Evolutionary conservation across 2,329 filamentous ascomycete species (phyloP), one percentile per base, ranked within the genome.

Genomic region (Penicillium sp.): DNA sequence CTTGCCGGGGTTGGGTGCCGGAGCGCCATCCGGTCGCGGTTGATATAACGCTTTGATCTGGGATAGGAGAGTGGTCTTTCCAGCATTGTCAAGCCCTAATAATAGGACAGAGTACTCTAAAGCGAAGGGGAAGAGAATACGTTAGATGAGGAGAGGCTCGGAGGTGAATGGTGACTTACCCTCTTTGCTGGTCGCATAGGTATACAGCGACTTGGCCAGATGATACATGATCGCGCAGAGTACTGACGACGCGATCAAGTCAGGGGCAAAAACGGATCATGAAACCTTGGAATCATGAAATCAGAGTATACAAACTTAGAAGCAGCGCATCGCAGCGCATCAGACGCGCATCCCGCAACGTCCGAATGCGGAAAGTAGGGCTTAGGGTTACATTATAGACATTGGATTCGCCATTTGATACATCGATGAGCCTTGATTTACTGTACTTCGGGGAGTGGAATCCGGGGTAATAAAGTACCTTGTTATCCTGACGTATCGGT

Each of bases 11-110:
- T 87, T 68, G 73, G 80, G 63, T 20, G 66, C 43, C 75, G 68
- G 53, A 57, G 70, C 58, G 44, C 66, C 66, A 38, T 70, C 68
- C 18, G 67, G 48, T 43, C 65, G 65, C 16, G 69, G 68, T 39
- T 70, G 68, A 77, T 89, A 95, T 65, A 94, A 79, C 44, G 89
- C 81, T 73, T 95, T 96, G 70, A 97, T 89, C 70, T 96, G 90
- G 67, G 94, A 89, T 71, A 96, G 89, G 66, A 97, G 90, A 22
- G 93, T 97, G 32, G 93, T 97, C 77, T 97, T 97, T 70, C 93
- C 93, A 51, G 93, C 93, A 68, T 97, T 97, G 77, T 97, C 93
- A 65, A 97, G 87, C 54, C 93, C 93, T 61, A 97, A 87, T 58
- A 97, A 85, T 65, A 97, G 88, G 63, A 96, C 88, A 18, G 91